A percentile compares a stretch with the other conserved stretches of the same genome.
phyloP scores from a whole-genome alignment of 2,329 filamentous ascomycete species.

The Trichophyton rubrum region DNA sequence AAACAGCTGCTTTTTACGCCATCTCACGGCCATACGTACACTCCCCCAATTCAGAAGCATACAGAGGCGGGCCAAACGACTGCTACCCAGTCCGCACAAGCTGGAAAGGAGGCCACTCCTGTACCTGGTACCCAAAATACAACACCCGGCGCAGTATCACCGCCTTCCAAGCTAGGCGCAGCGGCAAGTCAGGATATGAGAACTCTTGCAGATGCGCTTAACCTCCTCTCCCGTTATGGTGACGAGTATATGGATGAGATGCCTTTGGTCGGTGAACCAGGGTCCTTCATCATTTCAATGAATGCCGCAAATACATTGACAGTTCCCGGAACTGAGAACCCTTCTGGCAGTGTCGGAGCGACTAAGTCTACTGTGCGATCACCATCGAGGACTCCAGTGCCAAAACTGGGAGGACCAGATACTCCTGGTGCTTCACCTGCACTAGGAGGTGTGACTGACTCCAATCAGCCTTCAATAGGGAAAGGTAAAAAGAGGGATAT shows the following conservation, averaged over 20 bases:
- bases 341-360: neutral
- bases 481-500: slow-evolving; percentile 19
- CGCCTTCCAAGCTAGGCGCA: slow-evolving; percentile 11
- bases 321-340: slow-evolving; percentile 14
- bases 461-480: neutral
- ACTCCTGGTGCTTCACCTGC: slow-evolving; percentile 10
- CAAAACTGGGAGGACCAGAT: slow-evolving; percentile 7
- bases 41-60: slow-evolving; percentile 37
- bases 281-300: slow-evolving; percentile 46
- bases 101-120: slow-evolving; percentile 38
- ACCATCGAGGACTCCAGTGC: slow-evolving; percentile 8
- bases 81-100: slow-evolving; percentile 25
- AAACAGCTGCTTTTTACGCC: slow-evolving; percentile 46
- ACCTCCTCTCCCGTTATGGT: slow-evolving; percentile 41
- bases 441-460: neutral
- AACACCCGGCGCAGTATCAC: slow-evolving; percentile 14
- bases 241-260: slow-evolving; percentile 54
- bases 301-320: slow-evolving; percentile 7
- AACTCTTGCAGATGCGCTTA: slow-evolving; percentile 38
- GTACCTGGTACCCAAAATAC: slow-evolving; percentile 30
- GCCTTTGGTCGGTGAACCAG: slow-evolving; percentile 50
- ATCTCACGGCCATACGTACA: slow-evolving; percentile 48
- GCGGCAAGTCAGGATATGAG: slow-evolving; percentile 24
- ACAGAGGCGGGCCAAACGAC: slow-evolving; percentile 24
- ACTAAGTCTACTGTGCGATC: slow-evolving; percentile 2